Base-by-base conservation (phyloP, 2,329 filamentous ascomycete species). In the Blumeriella jaapii region DNA sequence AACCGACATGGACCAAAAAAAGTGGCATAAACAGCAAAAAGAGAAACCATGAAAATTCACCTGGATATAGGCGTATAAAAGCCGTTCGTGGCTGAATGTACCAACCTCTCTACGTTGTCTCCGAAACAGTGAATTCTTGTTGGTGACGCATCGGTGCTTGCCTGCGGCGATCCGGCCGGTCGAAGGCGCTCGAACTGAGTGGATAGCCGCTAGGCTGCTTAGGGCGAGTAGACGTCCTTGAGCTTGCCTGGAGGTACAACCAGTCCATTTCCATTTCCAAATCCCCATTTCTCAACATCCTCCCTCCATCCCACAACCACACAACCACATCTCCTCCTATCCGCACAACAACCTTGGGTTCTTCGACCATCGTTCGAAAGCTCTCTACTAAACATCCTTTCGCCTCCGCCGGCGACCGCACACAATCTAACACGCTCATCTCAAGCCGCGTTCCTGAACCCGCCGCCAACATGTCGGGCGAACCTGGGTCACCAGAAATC, bases 381-480 rank as follows among this genome's bases (percentile, higher is more conserved):
- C 15, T 22, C 32, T n/a, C 40, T n/a, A n/a, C n/a, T n/a, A n/a
- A n/a, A n/a, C n/a, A n/a, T n/a, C n/a, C n/a, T n/a, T n/a, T n/a
- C n/a, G n/a, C 34, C 31, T 29, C n/a, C 33, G 19, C 28, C 17
- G 12, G 17, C 34, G n/a, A 24, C 10, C 15, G 14, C 30, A 35
- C n/a, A n/a, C n/a, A n/a, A n/a, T n/a, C n/a, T 14, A 31, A 28
- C 17, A 16, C 20, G 17, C 23, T 15, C 18, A 25, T 20, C 31
- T 29, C 29, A 40, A 20, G 28, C 32, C 29, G 32, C 19, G 24
- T 26, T 36, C 26, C 31, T 34, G 23, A 23, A 41, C 39, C 36
- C 40, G 30, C 27, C 37, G 30, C 26, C 71, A 81, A 62, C 49
- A 86, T 86, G 82, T 75, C 78, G 61, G 61, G 74, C 48, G 74